Conservation (phyloP, 2,329 filamentous ascomycete genomes). For the Fusarium hainanense region DNA sequence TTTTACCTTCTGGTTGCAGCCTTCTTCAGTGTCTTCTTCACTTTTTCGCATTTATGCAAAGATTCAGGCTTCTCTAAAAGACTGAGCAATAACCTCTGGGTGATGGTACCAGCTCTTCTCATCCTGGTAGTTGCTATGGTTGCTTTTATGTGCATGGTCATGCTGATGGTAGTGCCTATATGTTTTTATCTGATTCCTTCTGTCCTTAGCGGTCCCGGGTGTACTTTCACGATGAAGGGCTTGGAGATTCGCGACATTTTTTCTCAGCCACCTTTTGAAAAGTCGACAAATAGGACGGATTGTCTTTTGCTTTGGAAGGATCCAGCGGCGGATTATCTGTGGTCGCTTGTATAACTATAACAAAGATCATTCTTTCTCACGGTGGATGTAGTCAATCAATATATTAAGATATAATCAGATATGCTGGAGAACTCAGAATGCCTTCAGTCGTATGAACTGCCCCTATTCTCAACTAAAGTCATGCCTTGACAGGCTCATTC, state of each 20-base stretch:
- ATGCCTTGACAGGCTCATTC: neutral
- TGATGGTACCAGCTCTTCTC: neutral
- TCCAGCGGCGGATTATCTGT: constrained; percentile 8
- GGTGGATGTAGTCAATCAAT: neutral
- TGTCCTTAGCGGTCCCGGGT: neutral
- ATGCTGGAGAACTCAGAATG: rapidly evolving
- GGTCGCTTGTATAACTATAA: constrained; percentile 8
- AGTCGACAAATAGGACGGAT: neutral
- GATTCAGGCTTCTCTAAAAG: neutral
- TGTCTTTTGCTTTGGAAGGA: constrained; percentile 23
- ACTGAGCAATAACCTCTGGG: neutral
- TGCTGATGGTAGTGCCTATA: neutral
- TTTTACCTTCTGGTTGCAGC: neutral
- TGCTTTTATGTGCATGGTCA: neutral
- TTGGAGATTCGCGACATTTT: neutral
- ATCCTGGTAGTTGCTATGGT: neutral
- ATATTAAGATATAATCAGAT: neutral
- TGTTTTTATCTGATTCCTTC: neutral
- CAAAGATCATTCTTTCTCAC: rapidly evolving
- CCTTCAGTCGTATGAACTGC: too few species aligned
- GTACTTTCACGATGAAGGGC: neutral
- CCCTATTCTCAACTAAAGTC: neutral
- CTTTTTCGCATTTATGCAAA: rapidly evolving
- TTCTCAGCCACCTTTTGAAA: constrained; percentile 9
- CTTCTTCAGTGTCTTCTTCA: neutral